These are phyloP conservation scores for Penicillium sp. DNA, from an alignment of 2,329 filamentous ascomycete species.

Conservation along the genomic window DNA sequence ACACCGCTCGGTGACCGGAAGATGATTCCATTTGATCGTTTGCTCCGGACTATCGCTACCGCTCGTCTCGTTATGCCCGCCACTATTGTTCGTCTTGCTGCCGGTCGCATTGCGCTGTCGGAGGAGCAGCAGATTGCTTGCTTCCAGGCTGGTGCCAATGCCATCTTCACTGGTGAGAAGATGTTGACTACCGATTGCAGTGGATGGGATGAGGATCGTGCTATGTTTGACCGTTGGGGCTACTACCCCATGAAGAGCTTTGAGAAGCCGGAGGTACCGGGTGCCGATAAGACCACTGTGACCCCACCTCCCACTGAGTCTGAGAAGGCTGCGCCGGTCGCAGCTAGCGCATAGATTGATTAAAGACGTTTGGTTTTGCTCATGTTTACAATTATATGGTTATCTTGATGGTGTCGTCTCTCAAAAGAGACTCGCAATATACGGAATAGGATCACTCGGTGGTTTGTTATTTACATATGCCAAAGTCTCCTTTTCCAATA, in stretches of 20 bases:
- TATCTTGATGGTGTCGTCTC: not conserved
- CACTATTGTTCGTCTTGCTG: conserved; percentile 84
- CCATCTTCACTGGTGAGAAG: conserved; percentile 94
- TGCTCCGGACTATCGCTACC: conserved; percentile 80
- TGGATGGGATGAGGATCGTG: conserved; percentile 84
- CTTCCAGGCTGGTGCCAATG: conserved; percentile 88
- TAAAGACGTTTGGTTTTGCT: not conserved
- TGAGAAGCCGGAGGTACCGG: conserved; percentile 35
- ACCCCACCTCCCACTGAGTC: conserved; percentile 11
- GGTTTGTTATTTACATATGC: not conserved
- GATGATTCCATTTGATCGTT: conserved; percentile 72
- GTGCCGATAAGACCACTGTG: conserved; percentile 5
- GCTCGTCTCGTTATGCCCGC: conserved; percentile 79
- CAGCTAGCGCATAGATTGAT: conserved; percentile 24
- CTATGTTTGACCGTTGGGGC: conserved; percentile 82
- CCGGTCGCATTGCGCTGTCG: conserved; percentile 77
- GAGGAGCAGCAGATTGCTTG: conserved; percentile 89
- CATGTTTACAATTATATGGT: not conserved
- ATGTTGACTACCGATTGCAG: conserved; percentile 93
- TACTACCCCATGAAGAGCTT: conserved; percentile 71
- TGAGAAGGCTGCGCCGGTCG: conserved; percentile 32
- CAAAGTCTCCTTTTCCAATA: not conserved
- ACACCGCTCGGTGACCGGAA: conserved; percentile 77
- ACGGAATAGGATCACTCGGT: not conserved
- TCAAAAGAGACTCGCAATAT: not conserved